A percentile compares a stretch with the other conserved stretches of the same genome.
These are phyloP conservation scores for Starmera stellimalicola DNA, from an alignment of 1,139 yeast species.

Conservation along the genomic window DNA sequence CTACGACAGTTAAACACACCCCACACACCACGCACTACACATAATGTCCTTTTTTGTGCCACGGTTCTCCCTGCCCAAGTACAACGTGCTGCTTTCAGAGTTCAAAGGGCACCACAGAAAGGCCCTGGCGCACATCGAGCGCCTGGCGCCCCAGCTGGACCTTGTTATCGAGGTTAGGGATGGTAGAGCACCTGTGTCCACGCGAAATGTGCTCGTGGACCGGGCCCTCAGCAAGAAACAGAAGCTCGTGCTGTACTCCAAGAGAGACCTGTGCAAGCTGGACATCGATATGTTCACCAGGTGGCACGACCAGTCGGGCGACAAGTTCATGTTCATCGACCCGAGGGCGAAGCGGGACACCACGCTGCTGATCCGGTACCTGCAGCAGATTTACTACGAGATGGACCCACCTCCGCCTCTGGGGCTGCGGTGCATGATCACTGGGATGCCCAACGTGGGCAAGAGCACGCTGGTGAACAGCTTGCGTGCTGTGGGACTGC, in stretches of 20 bases:
- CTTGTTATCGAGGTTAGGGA: constrained; percentile 79
- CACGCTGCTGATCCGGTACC: constrained; percentile 34
- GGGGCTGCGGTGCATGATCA: constrained; percentile 67
- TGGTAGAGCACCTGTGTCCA: constrained; percentile 78
- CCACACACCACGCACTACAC: no score
- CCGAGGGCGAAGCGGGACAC: constrained; percentile 47
- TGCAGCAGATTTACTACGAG: constrained; percentile 33
- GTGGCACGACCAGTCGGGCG: constrained; percentile 51
- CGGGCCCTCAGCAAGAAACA: constrained; percentile 50
- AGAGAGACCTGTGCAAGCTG: constrained; percentile 38
- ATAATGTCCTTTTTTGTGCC: no score
- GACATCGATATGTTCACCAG: constrained; percentile 26
- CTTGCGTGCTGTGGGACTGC: constrained; percentile 39
- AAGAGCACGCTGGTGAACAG: constrained; percentile 84
- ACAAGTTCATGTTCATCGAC: constrained; percentile 52
- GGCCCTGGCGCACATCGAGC: constrained; percentile 63
- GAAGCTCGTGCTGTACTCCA: constrained; percentile 58
- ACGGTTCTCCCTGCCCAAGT: constrained; percentile 48
- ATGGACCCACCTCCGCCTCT: constrained; percentile 69
- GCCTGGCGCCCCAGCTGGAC: constrained; percentile 73
- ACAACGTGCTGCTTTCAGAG: constrained; percentile 61
- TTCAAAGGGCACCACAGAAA: constrained; percentile 89
- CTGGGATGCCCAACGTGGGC: constrained; percentile 98
- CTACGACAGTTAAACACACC: no score
- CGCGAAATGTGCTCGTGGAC: constrained; percentile 76